Evolutionary conservation across 129 eudicot genomes (phyloP).

Genomic region (Ambrosia trifida): DNA sequence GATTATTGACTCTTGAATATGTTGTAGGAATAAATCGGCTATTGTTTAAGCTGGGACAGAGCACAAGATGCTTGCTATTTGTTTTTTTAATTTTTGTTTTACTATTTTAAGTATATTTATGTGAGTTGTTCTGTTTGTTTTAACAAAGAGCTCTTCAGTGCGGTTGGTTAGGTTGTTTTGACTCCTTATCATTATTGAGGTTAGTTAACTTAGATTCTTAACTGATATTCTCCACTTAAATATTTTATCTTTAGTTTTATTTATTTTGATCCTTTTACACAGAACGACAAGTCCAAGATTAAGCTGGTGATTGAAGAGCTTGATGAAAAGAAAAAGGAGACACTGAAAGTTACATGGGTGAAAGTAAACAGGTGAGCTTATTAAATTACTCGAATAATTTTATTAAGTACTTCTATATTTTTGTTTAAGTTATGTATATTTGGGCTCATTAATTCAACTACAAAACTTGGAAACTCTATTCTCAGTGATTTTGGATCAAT

Average conservation of each 20-base stretch:
- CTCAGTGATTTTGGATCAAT: slow-evolving; percentile 95
- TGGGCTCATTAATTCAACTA: not conserved
- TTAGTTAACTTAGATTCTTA: slow-evolving; percentile 28
- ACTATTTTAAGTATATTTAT: too few relatives aligned
- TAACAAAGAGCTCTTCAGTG: too few relatives aligned
- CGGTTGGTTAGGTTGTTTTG: too few relatives aligned
- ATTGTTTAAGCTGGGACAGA: too few relatives aligned
- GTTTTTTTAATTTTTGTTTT: too few relatives aligned
- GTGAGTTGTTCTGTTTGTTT: too few relatives aligned
- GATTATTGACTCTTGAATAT: too few relatives aligned
- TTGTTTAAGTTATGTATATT: not conserved
- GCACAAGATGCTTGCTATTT: too few relatives aligned
- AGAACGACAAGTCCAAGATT: slow-evolving; percentile 95
- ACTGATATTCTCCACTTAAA: not conserved
- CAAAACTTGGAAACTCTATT: not conserved
- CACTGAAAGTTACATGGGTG: slow-evolving; percentile 88
- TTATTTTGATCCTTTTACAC: slow-evolving; percentile 17
- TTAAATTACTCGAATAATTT: slow-evolving; percentile 6
- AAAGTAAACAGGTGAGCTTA: slow-evolving; percentile 76
- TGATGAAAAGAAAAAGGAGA: slow-evolving; percentile 97
- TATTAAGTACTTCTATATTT: slow-evolving; percentile 4
- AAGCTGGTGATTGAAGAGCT: slow-evolving; percentile 92
- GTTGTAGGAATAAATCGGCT: too few relatives aligned
- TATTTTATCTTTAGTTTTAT: not conserved
- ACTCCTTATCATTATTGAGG: slow-evolving; percentile 66